A percentile compares a stretch with the other conserved stretches of the same genome.
Conservation (phyloP, 352 stramenopile genomes). For the Pythium aphanidermatum region DNA sequence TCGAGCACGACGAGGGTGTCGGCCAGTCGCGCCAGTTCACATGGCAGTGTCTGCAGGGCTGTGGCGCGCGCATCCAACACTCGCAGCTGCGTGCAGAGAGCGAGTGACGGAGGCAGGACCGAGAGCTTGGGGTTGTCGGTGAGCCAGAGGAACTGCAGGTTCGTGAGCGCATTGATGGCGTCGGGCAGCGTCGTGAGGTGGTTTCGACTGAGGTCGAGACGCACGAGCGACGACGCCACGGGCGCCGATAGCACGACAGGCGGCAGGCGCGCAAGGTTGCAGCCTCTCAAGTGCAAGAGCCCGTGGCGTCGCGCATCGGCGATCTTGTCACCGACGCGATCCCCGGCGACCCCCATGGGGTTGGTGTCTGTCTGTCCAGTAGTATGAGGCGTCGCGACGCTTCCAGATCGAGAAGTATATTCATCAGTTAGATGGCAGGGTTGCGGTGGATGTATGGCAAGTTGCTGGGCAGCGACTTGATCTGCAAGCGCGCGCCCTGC, state of each 20-base stretch:
- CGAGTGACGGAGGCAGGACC: constrained; percentile 42
- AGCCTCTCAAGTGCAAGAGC: constrained; percentile 49
- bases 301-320: constrained; percentile 54
- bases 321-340: constrained; percentile 38
- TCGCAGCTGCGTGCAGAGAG: constrained; percentile 54
- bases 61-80: constrained; percentile 73
- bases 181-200: constrained; percentile 49
- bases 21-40: constrained; percentile 56
- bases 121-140: constrained; percentile 76
- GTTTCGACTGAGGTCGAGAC: constrained; percentile 83
- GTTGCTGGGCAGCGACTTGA: constrained; percentile 88
- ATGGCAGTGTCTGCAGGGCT: constrained; percentile 49
- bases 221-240: constrained; percentile 36
- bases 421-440: constrained; percentile 68
- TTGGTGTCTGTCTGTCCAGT: not conserved
- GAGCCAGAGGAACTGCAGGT: constrained; percentile 75
- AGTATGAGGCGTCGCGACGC: not conserved
- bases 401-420: constrained; percentile 4
- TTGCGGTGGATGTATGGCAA: constrained; percentile 94
- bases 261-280: constrained; percentile 34
- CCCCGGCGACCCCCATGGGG: constrained; percentile 22
- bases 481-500: constrained; percentile 75
- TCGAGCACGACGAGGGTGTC: constrained; percentile 64
- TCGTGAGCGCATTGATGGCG: constrained; percentile 39
- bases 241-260: constrained; percentile 13